A percentile compares a stretch with the other conserved stretches of the same genome.
phyloP scores from a whole-genome alignment of 1,284 basidiomycete genomes.

The Malassezia psittaci region DNA sequence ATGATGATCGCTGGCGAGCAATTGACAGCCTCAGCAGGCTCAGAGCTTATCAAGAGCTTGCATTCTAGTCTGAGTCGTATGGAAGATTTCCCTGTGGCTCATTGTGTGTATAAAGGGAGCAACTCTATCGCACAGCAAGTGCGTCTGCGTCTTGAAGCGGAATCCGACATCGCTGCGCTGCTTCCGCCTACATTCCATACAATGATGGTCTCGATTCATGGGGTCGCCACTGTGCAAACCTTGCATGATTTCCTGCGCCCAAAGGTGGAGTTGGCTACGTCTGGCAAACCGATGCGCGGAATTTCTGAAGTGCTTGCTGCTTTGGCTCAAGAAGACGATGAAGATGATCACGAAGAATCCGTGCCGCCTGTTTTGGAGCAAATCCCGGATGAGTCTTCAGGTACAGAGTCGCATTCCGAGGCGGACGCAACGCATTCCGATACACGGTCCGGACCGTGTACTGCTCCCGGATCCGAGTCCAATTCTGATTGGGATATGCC shows the following conservation, averaged over 20 bases:
- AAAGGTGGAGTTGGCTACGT: constrained; percentile 24
- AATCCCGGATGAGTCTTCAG: no score
- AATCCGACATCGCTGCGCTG: constrained; percentile 22
- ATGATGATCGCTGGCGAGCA: constrained; percentile 10
- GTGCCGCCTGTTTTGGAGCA: background rate
- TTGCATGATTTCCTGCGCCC: constrained; percentile 43
- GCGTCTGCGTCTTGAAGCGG: constrained; percentile 38
- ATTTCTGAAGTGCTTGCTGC: constrained; percentile 83
- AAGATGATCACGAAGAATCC: constrained; percentile 4
- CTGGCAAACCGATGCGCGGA: constrained; percentile 53
- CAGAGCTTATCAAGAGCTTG: constrained; percentile 25
- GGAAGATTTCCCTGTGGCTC: constrained; percentile 36
- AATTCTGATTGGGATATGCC: background rate
- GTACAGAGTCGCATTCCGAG: no score
- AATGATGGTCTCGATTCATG: constrained; percentile 42
- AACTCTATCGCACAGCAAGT: constrained; percentile 35
- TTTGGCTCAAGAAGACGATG: constrained; percentile 52
- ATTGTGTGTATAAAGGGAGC: constrained; percentile 20
- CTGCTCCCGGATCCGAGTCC: no score
- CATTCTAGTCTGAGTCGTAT: constrained; percentile 42
- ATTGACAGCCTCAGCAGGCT: background rate
- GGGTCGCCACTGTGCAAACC: constrained; percentile 40
- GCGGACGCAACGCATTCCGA: no score
- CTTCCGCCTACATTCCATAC: constrained; percentile 37
- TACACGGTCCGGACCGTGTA: no score